Percentiles rank a stretch among this genome's conserved stretches.
phyloP scores from a whole-genome alignment of 148 eudicot species.

The Silene uniflora region DNA sequence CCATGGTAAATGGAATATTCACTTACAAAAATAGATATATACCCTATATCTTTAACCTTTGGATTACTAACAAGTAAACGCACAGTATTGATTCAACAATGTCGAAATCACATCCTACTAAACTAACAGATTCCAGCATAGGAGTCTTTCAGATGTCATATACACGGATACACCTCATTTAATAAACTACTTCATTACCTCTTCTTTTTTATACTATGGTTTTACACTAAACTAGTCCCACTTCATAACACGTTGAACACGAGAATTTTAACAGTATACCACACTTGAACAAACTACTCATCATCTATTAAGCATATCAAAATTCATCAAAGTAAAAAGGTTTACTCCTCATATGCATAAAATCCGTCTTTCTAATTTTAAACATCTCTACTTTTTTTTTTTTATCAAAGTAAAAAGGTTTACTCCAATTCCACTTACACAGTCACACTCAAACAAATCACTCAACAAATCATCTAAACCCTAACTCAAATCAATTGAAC shows the following conservation, averaged over 20 bases:
- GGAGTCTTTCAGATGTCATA: no score
- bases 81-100: not conserved
- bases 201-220: no score
- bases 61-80: not conserved
- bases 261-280: not conserved
- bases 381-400: no score
- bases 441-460: not conserved
- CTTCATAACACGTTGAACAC: no score
- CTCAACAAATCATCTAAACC: not conserved
- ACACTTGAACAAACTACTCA: not conserved
- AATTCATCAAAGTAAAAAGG: no score
- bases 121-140: not conserved
- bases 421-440: not conserved
- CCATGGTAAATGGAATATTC: not conserved
- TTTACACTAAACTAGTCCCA: no score
- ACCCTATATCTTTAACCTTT: not conserved
- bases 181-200: no score
- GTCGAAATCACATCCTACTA: not conserved
- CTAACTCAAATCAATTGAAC: not conserved
- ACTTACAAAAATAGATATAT: not conserved
- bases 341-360: no score
- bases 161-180: not conserved
- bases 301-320: not conserved
- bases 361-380: not conserved
- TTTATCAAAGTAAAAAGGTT: no score